Evolutionary conservation across 2,329 filamentous ascomycete genomes (phyloP).

Genomic region (Penicillium sp.): DNA sequence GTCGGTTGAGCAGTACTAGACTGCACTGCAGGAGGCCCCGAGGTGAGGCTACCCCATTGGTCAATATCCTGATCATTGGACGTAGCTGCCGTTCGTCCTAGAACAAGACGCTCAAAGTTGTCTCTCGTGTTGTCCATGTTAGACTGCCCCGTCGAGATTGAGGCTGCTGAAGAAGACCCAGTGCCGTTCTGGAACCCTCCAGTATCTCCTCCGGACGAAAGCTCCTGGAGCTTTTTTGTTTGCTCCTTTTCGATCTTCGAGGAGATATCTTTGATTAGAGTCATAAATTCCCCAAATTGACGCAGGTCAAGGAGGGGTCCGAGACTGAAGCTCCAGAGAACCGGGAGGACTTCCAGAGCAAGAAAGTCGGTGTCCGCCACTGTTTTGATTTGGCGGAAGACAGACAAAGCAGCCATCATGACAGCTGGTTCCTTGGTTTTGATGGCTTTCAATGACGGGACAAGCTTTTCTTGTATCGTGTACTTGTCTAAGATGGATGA

Average conservation of each 20-base stretch:
- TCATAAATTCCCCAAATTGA: constrained; percentile 85
- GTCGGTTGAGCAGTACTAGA: too few species aligned
- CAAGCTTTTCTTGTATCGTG: constrained; percentile 94
- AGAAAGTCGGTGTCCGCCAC: constrained; percentile 82
- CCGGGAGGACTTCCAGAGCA: constrained; percentile 78
- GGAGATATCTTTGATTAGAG: constrained; percentile 72
- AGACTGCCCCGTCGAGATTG: constrained; percentile 43
- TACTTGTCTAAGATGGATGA: constrained; percentile 88
- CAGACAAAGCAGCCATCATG: constrained; percentile 83
- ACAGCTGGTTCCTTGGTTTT: constrained; percentile 97
- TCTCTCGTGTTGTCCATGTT: too few species aligned
- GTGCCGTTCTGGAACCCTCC: constrained; percentile 37
- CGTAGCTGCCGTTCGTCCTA: constrained; percentile 51
- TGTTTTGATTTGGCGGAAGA: constrained; percentile 72
- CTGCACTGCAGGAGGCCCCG: too few species aligned
- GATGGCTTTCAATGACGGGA: constrained; percentile 81
- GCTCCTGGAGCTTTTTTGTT: constrained; percentile 74
- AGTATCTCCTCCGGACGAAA: constrained; percentile 57
- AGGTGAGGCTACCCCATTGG: constrained; percentile 30
- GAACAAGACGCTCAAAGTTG: constrained; percentile 84
- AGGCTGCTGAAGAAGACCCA: constrained; percentile 18
- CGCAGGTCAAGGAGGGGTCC: constrained; percentile 80
- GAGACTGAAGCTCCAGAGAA: constrained; percentile 84
- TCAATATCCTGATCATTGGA: constrained; percentile 27
- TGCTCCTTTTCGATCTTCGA: constrained; percentile 83